phyloP scores from a whole-genome alignment of 2,329 filamentous ascomycete genomes.

The Cladosporium sp. region DNA sequence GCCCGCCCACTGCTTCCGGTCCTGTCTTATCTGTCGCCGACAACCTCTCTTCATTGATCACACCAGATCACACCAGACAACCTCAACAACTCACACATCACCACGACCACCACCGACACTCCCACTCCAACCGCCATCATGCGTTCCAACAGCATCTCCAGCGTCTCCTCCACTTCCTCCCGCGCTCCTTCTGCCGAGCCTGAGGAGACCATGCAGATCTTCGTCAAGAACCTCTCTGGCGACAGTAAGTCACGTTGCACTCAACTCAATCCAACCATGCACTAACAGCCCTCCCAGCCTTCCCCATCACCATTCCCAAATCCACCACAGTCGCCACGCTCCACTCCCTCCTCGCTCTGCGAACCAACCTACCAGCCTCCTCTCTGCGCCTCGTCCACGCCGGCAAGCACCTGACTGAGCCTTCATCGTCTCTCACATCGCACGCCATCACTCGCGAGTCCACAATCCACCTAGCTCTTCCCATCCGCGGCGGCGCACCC shows the following conservation, averaged over 20 bases:
- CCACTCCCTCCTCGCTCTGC: slow-evolving; percentile 58
- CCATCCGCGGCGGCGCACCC: slow-evolving; percentile 61
- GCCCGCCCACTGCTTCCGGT: not conserved
- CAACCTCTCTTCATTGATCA: not conserved
- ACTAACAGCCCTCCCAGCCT: slow-evolving; percentile 47
- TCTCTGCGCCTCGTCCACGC: slow-evolving; percentile 60
- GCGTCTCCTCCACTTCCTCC: slow-evolving; percentile 43
- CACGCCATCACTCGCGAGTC: slow-evolving; percentile 53
- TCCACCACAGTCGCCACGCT: slow-evolving; percentile 59
- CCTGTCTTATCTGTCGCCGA: not conserved
- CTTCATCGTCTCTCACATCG: slow-evolving; percentile 48
- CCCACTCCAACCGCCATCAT: slow-evolving; percentile 34
- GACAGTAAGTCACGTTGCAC: slow-evolving; percentile 51
- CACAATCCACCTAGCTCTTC: slow-evolving; percentile 58
- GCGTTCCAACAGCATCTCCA: slow-evolving; percentile 48
- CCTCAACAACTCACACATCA: not conserved
- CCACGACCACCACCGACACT: not conserved
- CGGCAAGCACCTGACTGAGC: slow-evolving; percentile 56
- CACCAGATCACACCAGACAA: not conserved
- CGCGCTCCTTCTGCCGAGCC: slow-evolving; percentile 45
- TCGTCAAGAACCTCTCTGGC: slow-evolving; percentile 61
- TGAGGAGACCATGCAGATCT: slow-evolving; percentile 61
- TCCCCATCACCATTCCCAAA: slow-evolving; percentile 57
- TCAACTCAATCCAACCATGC: not conserved
- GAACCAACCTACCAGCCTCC: slow-evolving; percentile 55